phyloP scores from a whole-genome alignment of 176 grass and related monocot genomes.

The Phoenix dactylifera region DNA sequence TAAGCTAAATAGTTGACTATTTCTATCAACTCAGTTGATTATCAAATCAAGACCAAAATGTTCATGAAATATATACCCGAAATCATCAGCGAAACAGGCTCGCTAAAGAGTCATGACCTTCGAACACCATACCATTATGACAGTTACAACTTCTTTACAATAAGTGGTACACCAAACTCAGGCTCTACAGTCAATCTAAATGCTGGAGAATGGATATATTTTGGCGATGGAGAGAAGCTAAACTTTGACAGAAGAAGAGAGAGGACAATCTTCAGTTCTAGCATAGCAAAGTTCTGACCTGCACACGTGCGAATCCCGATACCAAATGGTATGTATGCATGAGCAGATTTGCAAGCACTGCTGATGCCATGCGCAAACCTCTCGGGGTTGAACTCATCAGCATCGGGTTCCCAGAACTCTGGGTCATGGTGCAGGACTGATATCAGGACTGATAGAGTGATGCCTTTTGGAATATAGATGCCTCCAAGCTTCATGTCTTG shows the following conservation, averaged over 20 bases:
- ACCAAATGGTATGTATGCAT: constrained; percentile 66
- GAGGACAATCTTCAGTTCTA: constrained; percentile 60
- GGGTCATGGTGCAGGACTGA: constrained; percentile 38
- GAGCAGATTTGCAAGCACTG: constrained; percentile 31
- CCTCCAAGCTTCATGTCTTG: constrained; percentile 32
- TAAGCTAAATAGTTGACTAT: no score
- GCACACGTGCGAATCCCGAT: constrained; percentile 43
- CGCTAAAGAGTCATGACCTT: no score
- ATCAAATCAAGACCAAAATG: no score
- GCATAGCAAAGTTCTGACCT: constrained; percentile 76
- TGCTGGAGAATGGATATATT: constrained; percentile 39
- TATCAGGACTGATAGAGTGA: constrained; percentile 26
- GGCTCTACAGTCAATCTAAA: constrained; percentile 47
- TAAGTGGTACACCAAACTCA: constrained; percentile 30
- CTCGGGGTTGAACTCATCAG: constrained; percentile 47
- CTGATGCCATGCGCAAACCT: constrained; percentile 51
- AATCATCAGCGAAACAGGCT: no score
- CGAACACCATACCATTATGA: background rate
- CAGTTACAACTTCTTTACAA: background rate
- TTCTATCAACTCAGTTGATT: no score
- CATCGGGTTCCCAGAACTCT: constrained; percentile 24
- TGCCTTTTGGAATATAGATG: constrained; percentile 45
- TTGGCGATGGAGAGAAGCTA: constrained; percentile 29
- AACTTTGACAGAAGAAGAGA: constrained; percentile 42
- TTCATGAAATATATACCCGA: no score